Conservation (phyloP, 768 basidiomycete genomes). For the Tephrocybe rancida region DNA sequence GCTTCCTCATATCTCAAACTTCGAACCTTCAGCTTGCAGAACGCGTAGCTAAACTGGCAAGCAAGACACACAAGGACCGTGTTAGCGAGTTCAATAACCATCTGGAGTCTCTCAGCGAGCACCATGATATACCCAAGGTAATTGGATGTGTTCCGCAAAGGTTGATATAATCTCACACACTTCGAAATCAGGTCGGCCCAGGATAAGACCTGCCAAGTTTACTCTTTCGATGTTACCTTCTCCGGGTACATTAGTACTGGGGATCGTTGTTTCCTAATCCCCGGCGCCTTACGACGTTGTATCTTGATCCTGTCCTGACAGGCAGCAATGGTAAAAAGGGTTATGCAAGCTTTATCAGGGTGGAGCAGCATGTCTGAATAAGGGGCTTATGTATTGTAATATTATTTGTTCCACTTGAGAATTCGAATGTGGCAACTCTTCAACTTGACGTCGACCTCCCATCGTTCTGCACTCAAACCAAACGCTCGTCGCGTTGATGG, state of each 20-base stretch:
- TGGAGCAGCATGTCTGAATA: slow-evolving; percentile 24
- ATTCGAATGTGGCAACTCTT: slow-evolving; percentile 37
- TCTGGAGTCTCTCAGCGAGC: slow-evolving; percentile 85
- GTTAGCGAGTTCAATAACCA: slow-evolving; percentile 89
- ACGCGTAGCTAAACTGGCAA: slow-evolving; percentile 74
- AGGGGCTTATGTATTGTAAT: slow-evolving; percentile 42
- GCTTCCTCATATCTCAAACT: slow-evolving; percentile 5
- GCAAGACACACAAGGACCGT: slow-evolving; percentile 91
- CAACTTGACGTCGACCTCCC: slow-evolving; percentile 34
- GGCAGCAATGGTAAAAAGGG: slow-evolving; percentile 2
- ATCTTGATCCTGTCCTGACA: neutral
- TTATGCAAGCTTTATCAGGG: slow-evolving; percentile 18
- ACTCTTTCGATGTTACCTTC: slow-evolving; percentile 8
- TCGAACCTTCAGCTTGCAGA: slow-evolving; percentile 58
- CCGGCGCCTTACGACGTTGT: slow-evolving; percentile 1
- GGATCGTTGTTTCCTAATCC: neutral
- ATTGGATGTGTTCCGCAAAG: slow-evolving; percentile 16
- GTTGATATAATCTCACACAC: slow-evolving; percentile 11
- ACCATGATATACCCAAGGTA: slow-evolving; percentile 95
- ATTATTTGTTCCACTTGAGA: slow-evolving; percentile 50
- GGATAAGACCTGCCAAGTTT: slow-evolving; percentile 56
- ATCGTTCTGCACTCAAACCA: slow-evolving; percentile 25
- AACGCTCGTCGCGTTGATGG: slow-evolving; percentile 34
- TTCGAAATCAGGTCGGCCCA: slow-evolving; percentile 69
- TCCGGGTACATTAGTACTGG: slow-evolving; percentile 3